These are phyloP conservation scores for Sphagnum contortum DNA, from an alignment of 225 moss, liverwort and hornwort genomes.

Conservation along the genomic window DNA sequence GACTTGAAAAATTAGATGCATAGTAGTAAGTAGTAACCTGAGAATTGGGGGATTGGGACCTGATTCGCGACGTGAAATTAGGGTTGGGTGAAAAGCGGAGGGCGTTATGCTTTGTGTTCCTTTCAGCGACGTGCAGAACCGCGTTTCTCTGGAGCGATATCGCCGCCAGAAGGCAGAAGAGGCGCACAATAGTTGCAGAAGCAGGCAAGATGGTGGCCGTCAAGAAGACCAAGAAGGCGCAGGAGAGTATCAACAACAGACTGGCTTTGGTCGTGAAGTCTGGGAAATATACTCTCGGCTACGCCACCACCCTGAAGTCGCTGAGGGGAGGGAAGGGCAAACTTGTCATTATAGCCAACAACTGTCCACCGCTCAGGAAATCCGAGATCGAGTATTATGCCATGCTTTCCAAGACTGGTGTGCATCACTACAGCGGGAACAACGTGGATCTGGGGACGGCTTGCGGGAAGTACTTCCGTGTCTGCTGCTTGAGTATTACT, in stretches of 20 bases:
- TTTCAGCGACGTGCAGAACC: too few relatives aligned
- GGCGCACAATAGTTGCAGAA: too few relatives aligned
- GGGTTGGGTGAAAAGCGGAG: too few relatives aligned
- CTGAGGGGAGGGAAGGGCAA: conserved; percentile 37
- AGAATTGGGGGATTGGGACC: too few relatives aligned
- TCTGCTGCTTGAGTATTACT: conserved; percentile 38
- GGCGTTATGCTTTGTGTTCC: too few relatives aligned
- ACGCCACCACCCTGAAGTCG: conserved; percentile 37
- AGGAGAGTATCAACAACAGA: conserved; percentile 52
- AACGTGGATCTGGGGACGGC: conserved; percentile 42
- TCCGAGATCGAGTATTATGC: conserved; percentile 50
- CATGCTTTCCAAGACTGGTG: conserved; percentile 47
- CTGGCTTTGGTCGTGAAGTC: conserved; percentile 44
- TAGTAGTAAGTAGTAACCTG: too few relatives aligned
- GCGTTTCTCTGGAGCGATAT: too few relatives aligned
- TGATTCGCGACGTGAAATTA: too few relatives aligned
- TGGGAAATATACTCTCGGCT: conserved; percentile 41
- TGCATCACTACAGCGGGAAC: conserved; percentile 46
- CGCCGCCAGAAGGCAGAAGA: too few relatives aligned
- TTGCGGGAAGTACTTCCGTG: conserved; percentile 46
- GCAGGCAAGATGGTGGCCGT: conserved; percentile 31
- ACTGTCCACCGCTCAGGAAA: conserved; percentile 42
- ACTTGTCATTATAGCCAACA: conserved; percentile 38
- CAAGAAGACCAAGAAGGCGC: conserved; percentile 50
- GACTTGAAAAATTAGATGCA: too few relatives aligned